phyloP scores from a whole-genome alignment of 2,329 filamentous ascomycete species.

The Stemphylium vesicarium region DNA sequence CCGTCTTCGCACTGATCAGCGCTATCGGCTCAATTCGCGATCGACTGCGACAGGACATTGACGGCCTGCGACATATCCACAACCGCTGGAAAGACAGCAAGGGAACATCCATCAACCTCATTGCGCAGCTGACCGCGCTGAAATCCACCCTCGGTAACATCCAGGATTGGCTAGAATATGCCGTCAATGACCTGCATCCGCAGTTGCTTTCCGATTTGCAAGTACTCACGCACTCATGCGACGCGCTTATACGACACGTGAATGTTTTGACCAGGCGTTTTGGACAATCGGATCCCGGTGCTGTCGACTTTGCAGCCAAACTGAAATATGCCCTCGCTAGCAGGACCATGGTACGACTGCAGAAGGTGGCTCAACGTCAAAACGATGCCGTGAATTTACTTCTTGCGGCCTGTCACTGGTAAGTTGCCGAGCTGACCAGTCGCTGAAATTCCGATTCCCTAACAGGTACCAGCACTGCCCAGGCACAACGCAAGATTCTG shows the following conservation, averaged over 20 bases:
- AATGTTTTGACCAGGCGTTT: constrained; percentile 35
- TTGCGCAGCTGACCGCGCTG: constrained; percentile 44
- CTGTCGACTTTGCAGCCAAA: constrained; percentile 42
- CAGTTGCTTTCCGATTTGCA: constrained; percentile 45
- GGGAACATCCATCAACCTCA: constrained; percentile 43
- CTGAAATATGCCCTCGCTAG: constrained; percentile 40
- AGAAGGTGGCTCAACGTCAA: constrained; percentile 41
- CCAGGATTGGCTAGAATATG: constrained; percentile 45
- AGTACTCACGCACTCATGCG: constrained; percentile 41
- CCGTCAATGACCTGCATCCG: constrained; percentile 42
- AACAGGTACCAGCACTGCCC: constrained; percentile 36
- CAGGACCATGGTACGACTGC: constrained; percentile 41
- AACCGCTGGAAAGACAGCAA: constrained; percentile 42
- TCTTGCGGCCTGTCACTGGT: constrained; percentile 43
- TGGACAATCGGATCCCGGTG: constrained; percentile 39
- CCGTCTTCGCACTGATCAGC: constrained; percentile 35
- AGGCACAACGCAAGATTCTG: constrained; percentile 48
- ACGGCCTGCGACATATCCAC: constrained; percentile 44
- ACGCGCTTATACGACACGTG: constrained; percentile 37
- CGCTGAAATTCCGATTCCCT: constrained; percentile 10
- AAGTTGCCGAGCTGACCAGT: constrained; percentile 2
- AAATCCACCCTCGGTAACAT: constrained; percentile 45
- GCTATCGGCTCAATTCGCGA: constrained; percentile 39
- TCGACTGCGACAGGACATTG: constrained; percentile 40
- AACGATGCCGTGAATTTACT: constrained; percentile 43